phyloP scores from a whole-genome alignment of 768 basidiomycete species.

The Leucogyrophana mollusca region DNA sequence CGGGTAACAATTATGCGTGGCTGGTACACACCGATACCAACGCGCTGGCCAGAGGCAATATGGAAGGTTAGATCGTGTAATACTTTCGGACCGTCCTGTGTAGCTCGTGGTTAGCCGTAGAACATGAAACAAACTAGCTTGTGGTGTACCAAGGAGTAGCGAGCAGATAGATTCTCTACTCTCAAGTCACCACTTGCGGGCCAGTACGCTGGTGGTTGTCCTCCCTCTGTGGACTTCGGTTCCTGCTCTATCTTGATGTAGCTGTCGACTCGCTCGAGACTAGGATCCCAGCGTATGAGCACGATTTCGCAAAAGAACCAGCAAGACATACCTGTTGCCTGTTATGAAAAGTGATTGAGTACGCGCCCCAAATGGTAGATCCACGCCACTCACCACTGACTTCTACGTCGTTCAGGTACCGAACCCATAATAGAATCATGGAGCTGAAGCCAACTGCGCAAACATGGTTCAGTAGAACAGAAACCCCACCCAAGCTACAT shows the following conservation, averaged over 20 bases:
- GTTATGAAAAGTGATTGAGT: too few species aligned
- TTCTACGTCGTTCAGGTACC: constrained; percentile 44
- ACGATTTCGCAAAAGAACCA: too few species aligned
- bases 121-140: too few species aligned
- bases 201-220: constrained; percentile 62
- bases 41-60: constrained; percentile 54
- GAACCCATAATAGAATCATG: constrained; percentile 51
- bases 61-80: constrained; percentile 50
- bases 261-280: constrained; percentile 50
- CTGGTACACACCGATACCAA: constrained; percentile 46
- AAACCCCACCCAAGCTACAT: neutral
- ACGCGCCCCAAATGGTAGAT: neutral
- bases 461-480: too few species aligned
- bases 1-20: too few species aligned
- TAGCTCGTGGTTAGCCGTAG: constrained; percentile 7
- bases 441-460: constrained; percentile 49
- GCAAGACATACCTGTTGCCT: constrained; percentile 15
- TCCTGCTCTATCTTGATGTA: constrained; percentile 62
- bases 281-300: constrained; percentile 6
- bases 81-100: constrained; percentile 54
- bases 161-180: constrained; percentile 52
- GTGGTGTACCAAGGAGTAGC: constrained; percentile 36
- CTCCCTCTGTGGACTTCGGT: constrained; percentile 34
- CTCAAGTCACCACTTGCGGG: constrained; percentile 53
- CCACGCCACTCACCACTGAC: constrained; percentile 33